phyloP scores from a whole-genome alignment of 441 rosid species.

The Gossypium davidsonii region DNA sequence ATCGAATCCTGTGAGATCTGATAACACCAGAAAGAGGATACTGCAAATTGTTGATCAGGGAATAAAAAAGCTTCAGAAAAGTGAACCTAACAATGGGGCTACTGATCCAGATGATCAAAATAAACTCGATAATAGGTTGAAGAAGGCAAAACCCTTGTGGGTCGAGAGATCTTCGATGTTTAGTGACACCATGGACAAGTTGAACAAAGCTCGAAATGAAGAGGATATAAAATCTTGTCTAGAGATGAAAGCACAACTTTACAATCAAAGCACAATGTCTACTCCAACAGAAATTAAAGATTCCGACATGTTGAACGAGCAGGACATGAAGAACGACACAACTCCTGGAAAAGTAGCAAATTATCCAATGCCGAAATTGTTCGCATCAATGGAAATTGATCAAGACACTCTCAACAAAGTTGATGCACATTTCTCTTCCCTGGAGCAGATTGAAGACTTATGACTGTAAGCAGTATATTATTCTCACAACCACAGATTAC shows the following conservation, averaged over 20 bases:
- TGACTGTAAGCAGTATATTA: conserved; percentile 19
- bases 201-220: conserved; percentile 72
- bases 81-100: conserved; percentile 15
- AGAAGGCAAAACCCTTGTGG: conserved; percentile 28
- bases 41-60: conserved; percentile 52
- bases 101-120: conserved; percentile 25
- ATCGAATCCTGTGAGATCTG: conserved; percentile 40
- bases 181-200: conserved; percentile 55
- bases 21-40: conserved; percentile 47
- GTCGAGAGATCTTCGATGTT: conserved; percentile 48
- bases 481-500: neutral
- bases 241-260: conserved; percentile 58
- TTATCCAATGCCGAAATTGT: conserved; percentile 31
- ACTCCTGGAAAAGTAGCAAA: conserved; percentile 22
- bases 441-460: conserved; percentile 45
- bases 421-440: conserved; percentile 43
- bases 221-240: conserved; percentile 63
- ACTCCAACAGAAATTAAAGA: conserved; percentile 21
- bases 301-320: conserved; percentile 17
- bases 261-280: conserved; percentile 7
- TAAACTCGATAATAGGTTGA: conserved; percentile 26
- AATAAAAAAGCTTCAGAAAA: conserved; percentile 46
- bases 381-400: conserved; percentile 41
- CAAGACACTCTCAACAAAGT: conserved; percentile 40
- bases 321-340: conserved; percentile 18